A percentile compares a stretch with the other conserved stretches of the same genome.
Evolutionary conservation across 768 basidiomycete genomes (phyloP).

Genomic region (Daedaleopsis sinensis): DNA sequence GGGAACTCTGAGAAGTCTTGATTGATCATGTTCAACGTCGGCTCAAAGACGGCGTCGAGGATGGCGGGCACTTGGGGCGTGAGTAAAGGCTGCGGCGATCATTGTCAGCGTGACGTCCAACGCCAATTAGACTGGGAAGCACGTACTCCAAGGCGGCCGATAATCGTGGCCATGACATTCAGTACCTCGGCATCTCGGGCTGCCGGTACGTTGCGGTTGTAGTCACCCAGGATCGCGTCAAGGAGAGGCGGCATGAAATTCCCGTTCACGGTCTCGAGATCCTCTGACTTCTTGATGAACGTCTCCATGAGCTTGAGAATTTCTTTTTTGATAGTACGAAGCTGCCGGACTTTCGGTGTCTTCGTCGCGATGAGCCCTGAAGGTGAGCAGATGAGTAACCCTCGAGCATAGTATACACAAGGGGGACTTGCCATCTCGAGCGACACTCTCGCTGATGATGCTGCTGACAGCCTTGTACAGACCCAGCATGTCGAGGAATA

Average conservation of each 20-base stretch:
- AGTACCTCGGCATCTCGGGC: conserved; percentile 97
- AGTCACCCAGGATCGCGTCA: conserved; percentile 98
- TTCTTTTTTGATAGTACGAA: conserved; percentile 98
- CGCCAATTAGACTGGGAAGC: neutral
- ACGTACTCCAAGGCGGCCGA: conserved; percentile 82
- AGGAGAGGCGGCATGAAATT: conserved; percentile 94
- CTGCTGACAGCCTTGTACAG: conserved; percentile 96
- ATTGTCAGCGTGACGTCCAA: conserved; percentile 9
- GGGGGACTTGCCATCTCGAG: conserved; percentile 66
- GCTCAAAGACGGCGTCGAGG: conserved; percentile 96
- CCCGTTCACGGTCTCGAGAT: conserved; percentile 88
- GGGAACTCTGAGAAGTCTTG: conserved; percentile 99
- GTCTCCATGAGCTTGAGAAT: conserved; percentile 97
- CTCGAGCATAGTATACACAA: neutral
- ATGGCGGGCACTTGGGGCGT: conserved; percentile 95
- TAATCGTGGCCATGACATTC: conserved; percentile 97
- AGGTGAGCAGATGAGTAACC: conserved; percentile 10
- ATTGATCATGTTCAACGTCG: conserved; percentile 98
- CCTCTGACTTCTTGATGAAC: conserved; percentile 96
- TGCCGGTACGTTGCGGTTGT: conserved; percentile 89
- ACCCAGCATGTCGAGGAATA: conserved; percentile 98
- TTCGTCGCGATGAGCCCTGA: conserved; percentile 90
- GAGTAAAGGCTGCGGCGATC: conserved; percentile 62
- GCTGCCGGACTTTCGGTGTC: conserved; percentile 92
- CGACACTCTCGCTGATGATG: conserved; percentile 92